Conservation (phyloP, 306 rosid genomes). For the Aeschynomene evenia region DNA sequence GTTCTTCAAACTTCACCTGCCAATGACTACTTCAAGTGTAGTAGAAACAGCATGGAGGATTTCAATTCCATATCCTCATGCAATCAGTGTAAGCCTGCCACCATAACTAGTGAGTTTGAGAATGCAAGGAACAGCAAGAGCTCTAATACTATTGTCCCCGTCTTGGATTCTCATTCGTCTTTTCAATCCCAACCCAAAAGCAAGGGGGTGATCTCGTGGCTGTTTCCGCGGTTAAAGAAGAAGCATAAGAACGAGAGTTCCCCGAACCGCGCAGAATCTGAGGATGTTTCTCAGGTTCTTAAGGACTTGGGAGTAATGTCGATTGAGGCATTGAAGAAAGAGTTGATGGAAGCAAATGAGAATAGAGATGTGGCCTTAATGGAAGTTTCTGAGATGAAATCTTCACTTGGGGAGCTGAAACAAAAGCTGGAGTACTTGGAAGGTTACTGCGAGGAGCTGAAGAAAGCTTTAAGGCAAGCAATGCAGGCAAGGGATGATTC, state of each 20-base stretch:
- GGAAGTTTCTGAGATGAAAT: conserved; percentile 84
- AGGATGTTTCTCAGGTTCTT: conserved; percentile 79
- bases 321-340: conserved; percentile 67
- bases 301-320: conserved; percentile 82
- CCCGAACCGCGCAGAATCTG: conserved; percentile 74
- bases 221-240: conserved; percentile 85
- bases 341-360: conserved; percentile 73
- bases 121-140: conserved; percentile 53
- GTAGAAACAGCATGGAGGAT: conserved; percentile 70
- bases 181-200: conserved; percentile 66
- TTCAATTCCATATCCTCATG: conserved; percentile 75
- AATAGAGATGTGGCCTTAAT: conserved; percentile 66
- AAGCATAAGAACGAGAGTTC: conserved; percentile 65
- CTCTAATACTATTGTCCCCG: conserved; percentile 67
- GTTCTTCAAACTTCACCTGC: conserved; percentile 72
- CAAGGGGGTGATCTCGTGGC: conserved; percentile 80
- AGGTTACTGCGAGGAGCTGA: conserved; percentile 86
- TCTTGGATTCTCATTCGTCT: conserved; percentile 73
- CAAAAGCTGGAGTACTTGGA: conserved; percentile 85
- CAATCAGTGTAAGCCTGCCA: conserved; percentile 78
- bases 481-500: conserved; percentile 47
- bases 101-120: conserved; percentile 63
- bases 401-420: conserved; percentile 78
- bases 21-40: conserved; percentile 58
- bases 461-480: conserved; percentile 78